phyloP scores from a whole-genome alignment of 2,329 filamentous ascomycete species.

The Pseudogymnoascus verrucosus region DNA sequence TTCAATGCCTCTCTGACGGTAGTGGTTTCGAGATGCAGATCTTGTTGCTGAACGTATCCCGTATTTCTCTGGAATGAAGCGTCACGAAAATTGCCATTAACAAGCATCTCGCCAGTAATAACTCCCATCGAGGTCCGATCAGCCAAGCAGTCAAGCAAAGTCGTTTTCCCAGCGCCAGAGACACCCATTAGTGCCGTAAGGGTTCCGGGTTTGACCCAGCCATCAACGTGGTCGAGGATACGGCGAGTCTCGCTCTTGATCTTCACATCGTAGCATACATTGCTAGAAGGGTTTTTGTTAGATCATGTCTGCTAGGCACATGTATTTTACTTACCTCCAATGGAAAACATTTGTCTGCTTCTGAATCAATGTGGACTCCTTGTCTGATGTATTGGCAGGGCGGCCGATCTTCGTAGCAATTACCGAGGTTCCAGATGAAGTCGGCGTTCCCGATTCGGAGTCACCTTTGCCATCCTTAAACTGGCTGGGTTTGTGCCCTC shows the following conservation, averaged over 20 bases:
- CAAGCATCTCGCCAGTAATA: constrained; percentile 72
- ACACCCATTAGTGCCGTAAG: constrained; percentile 55
- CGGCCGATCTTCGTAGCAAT: constrained; percentile 17
- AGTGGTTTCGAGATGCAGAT: constrained; percentile 69
- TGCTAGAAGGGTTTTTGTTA: too few species aligned
- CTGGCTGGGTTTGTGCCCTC: constrained; percentile 43
- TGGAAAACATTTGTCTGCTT: constrained; percentile 63
- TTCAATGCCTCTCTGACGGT: constrained; percentile 83
- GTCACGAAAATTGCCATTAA: constrained; percentile 59
- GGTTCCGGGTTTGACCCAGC: constrained; percentile 68
- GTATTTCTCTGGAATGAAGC: constrained; percentile 67
- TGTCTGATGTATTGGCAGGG: constrained; percentile 34
- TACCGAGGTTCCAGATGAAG: constrained; percentile 17
- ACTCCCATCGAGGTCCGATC: constrained; percentile 83
- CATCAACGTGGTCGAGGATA: constrained; percentile 72
- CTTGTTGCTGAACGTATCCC: constrained; percentile 86
- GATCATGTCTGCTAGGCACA: too few species aligned
- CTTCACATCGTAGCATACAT: constrained; percentile 60
- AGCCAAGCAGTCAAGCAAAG: constrained; percentile 74
- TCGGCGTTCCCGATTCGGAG: constrained; percentile 19
- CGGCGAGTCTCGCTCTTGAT: constrained; percentile 55
- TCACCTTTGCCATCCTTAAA: constrained; percentile 19
- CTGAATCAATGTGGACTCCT: constrained; percentile 39
- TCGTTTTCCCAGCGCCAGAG: constrained; percentile 76
- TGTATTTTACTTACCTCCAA: constrained; percentile 43